Base-by-base conservation (phyloP, 2,329 filamentous ascomycete genomes). In the Westerdykella ornata region DNA sequence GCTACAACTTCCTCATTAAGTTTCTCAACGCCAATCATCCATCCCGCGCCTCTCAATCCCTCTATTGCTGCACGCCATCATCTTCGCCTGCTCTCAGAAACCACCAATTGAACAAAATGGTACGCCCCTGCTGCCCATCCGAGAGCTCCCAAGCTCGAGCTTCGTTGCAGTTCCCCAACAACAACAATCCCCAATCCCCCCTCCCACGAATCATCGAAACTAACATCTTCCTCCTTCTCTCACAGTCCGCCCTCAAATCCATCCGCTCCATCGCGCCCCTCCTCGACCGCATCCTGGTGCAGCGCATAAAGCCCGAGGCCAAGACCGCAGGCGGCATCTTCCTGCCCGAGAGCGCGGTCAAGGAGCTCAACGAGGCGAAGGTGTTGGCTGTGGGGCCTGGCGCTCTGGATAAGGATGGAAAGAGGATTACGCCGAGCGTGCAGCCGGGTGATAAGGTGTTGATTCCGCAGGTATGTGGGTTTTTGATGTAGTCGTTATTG, bases 291-390 rank as follows among this genome's bases (percentile, higher is more conserved):
- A 88, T 98, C 59, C 84, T 98, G 52, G 88, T 98, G 57, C 92
- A 98, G 82, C 88, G 92, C 72, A 74, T 96, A 74, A 97, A 97
- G 77, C 86, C 90, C 63, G 90, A 97, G 74, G 72, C 88, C 67
- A 96, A 96, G 80, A 98, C 92, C 37, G 88, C 92, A 59, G 83
- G 83, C 63, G 92, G 92, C 63, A 95, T 98, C 78, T 96, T 94
- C 78, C 85, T 98, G 53, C 92, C 92, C 57, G 92, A 98, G 76
- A 89, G 84, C 48, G 86, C 84, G 63, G 88, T 97, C 66, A 95
- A 98, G 80, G 92, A 98, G 72, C 80, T 97, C 67, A 97, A 96
- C 73, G 90, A 97, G 77, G 92, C 87, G 61, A 89, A 88, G 73
- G 92, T 98, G 42, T 76, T 98, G 47, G 92, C 92, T 49, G 90